Base-by-base conservation (phyloP, 2,329 filamentous ascomycete genomes). In the Fusarium sp. region DNA sequence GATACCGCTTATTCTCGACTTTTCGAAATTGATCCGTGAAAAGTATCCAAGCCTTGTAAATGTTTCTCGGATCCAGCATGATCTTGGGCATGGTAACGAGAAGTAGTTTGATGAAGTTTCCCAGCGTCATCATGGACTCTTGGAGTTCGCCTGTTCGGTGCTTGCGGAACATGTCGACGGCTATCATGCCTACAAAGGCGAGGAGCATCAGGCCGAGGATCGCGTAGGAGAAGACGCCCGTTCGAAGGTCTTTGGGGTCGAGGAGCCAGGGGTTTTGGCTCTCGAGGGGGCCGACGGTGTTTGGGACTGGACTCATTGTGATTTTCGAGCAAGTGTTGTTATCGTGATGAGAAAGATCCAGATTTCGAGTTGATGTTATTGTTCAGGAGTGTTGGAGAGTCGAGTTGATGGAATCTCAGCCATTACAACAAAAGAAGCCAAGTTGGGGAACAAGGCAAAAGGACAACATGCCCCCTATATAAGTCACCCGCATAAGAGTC, bases 1-100 rank as follows among this genome's bases (percentile, higher is more conserved):
- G 18, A 22, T 37, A 37, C 5, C 45, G 59, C 45, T 67, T 59
- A 38, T 77, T 67, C 10, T 54, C 56, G 10, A 42, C n/a, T 2
- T 37, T 54, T n/a, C 73, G 73, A 31, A 77, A 77, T 18, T 69
- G 34, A 9, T 77, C 68, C 9, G 73, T 50, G 37, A 69, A 62
- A n/a, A 31, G 54, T 31, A 61, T 35, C 59, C 64, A 73, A 1
- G 62, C 16, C 34, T 37, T 57, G 11, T 29, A 40, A n/a, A 63
- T 10, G 45, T 66, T 72, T 6, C 65, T 42, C 4, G 34, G 38
- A 22, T 31, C 50, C 22, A 67, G 73, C 9, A 76, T 10, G 20
- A 47, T 22, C 20, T 35, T 62, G 3, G 75, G 70, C 7, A 66
- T 27, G 5, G 18, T 54, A 8, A 64, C 2, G 1, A 77, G 7